Evolutionary conservation across 2,329 filamentous ascomycete genomes (phyloP), one percentile per base, ranked within the genome.

Genomic region (Westerdykella sp.): DNA sequence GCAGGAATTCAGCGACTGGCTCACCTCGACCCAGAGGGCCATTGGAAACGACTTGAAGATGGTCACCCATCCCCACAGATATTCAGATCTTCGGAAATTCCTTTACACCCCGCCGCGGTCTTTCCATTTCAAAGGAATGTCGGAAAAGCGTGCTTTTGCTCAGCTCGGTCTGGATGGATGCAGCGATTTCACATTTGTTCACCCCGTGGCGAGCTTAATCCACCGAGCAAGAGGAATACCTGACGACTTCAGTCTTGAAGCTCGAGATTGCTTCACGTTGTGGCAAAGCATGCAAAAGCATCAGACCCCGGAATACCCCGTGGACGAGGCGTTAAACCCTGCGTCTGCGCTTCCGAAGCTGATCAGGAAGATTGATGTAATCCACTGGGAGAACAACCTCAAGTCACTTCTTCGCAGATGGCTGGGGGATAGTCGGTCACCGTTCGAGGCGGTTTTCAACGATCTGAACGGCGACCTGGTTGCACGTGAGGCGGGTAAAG

Each of bases 1-100:
- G 0, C 62, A 75, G 1, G 78, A 84, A 53, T 88, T 91, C 65
- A 77, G 72, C 41, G 70, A 74, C 22, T 90, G 85, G 85, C 72
- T 91, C 0, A 69, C 70, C 1, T 73, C 73, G 3, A 81, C 83
- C 0, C 83, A 89, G 54, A 74, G 73, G 44, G 72, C 74, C 1
- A 81, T 81, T 45, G 82, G 83, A 0, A 75, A 77, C 34, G 73
- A 83, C 0, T 59, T 90, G 12, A 77, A 76, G 16, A 85, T 85
- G 75, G 78, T 90, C 11, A 70, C 81, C 35, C 84, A 90, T 55
- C 69, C 71, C 1, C 76, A 81, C 30, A 74, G 86, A 38, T 90
- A 89, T 63, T 89, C 84, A 0, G 85, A 91, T 58, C 68, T 91
- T 1, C 74, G 85, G n/a, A 88, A 88, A 55, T 89, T 85, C 52